Base-by-base conservation (phyloP, 306 rosid genomes). In the Cyclanthera cordifolia region DNA sequence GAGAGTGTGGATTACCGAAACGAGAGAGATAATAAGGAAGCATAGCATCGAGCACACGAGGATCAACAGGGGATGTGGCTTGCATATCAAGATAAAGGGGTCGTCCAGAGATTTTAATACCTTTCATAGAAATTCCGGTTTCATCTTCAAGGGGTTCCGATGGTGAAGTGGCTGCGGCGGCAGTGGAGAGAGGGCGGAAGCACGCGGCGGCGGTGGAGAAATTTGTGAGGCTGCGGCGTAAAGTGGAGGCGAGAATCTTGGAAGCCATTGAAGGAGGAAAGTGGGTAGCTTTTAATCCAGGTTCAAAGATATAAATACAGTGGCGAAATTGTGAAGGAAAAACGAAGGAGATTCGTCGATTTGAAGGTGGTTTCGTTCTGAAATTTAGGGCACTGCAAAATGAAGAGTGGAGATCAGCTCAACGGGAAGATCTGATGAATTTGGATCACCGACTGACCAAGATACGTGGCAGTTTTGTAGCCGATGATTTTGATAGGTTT, bases 41-140 rank as follows among this genome's bases (percentile, higher is more conserved):
- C 95, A 87, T 93, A n/a, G 95, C 85, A 20, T 93, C 95, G n/a
- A 93, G 85, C 37, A 93, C 96, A 12, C 98, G 83, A 16, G 98
- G 96, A 72, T 93, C 98, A 41, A 87, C 88, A 0, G 95, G 96
- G 0, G 98, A 82, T 0, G 97, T 90, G 5, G 93, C 95, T 77
- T 93, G 98, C 80, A 93, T 75, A 49, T 89, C 98, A 8, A 93
- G 85, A 80, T 89, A 93, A 1, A 93, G 89, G 1, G 98, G 94
- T 27, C 96, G 78, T 6, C 95, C 89, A 1, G 93, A 76, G 73
- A 93, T 86, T 78, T 70, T 80, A 47, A 93, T 93, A 0, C 96
- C 98, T 60, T 89, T 93, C 86, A 93, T 87, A 9, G 81, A 74
- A 27, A 83, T 73, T 58, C 84, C 98, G 2, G 70, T n/a, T 0